Conservation (phyloP, 2,329 filamentous ascomycete species). For the Aspergillus sp. region DNA sequence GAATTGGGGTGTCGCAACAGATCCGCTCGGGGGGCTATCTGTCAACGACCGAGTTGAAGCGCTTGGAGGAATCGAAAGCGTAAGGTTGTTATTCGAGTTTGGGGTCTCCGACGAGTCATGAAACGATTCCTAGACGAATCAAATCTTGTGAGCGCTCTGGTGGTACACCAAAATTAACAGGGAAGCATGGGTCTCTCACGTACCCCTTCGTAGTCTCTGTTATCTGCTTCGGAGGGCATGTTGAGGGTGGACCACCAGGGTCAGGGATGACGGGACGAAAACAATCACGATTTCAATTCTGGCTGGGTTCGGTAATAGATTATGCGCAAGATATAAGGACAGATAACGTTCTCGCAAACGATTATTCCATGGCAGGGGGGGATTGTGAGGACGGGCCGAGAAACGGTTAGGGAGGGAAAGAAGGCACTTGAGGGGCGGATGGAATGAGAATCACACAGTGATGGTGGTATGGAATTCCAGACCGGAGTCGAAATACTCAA, state of each 20-base stretch:
- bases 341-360: conserved; percentile 10
- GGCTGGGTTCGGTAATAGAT: background rate
- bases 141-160: conserved; percentile 6
- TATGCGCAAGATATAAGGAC: background rate
- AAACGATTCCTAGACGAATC: conserved; percentile 65
- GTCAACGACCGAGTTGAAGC: conserved; percentile 64
- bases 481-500: conserved; percentile 2
- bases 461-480: conserved; percentile 15
- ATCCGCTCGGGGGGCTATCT: conserved; percentile 43
- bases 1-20: conserved; percentile 37
- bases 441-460: conserved; percentile 2
- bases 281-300: conserved; percentile 7
- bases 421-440: conserved; percentile 9
- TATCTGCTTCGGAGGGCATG: conserved; percentile 40
- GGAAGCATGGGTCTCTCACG: conserved; percentile 14
- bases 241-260: conserved; percentile 18
- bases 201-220: conserved; percentile 46
- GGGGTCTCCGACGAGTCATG: conserved; percentile 69
- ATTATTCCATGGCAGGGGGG: conserved; percentile 19
- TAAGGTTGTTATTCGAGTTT: conserved; percentile 27
- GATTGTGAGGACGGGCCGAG: background rate
- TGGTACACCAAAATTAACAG: conserved; percentile 5
- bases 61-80: conserved; percentile 33
- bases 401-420: conserved; percentile 7
- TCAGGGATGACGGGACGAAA: conserved; percentile 2